Evolutionary conservation across 2,329 filamentous ascomycete genomes (phyloP), one percentile per base, ranked within the genome.

Genomic region (Trematosphaeria pertusa): DNA sequence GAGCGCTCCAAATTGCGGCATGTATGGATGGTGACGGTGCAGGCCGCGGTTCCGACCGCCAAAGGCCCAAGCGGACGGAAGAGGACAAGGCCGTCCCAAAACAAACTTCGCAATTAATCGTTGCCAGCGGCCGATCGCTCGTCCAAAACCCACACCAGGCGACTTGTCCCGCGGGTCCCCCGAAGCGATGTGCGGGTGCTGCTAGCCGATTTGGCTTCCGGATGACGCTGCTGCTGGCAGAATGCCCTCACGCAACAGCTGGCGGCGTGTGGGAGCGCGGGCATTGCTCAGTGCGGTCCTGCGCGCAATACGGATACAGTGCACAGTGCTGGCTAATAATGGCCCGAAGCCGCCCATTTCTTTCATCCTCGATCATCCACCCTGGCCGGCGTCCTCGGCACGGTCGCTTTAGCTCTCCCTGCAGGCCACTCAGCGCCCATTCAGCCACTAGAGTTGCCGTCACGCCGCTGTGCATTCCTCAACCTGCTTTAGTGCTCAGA

Each of bases 381-480:
- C 26, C 18, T 10, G 9, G 21, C 33, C 38, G 26, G 11, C 48
- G 3, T 22, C 43, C 43, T 46, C 48, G 43, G 43, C 43, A 35
- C 37, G 35, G 24, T 43, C 8, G 24, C 33, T 37, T 12, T 48
- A 39, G 46, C 36, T 33, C 46, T 48, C 19, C 14, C 48, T 35
- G 35, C 38, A 48, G 42, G 18, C 47, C 47, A 38, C 42, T 46
- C 46, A 37, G 42, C 42, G 42, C 43, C 24, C 35, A 24, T 39
- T 22, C 31, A 39, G 48, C 48, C 48, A 50, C 43, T 46, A 50
- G 33, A 43, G 18, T 28, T 32, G 34, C 42, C 43, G 43, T 43
- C 31, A 45, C 37, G 37, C 40, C 39, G 15, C 42, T 43, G 43
- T 38, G 43, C 48, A 50, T 50, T 50, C 47, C 48, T 46, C 43